Evolutionary conservation across 495 filamentous ascomycete genomes (phyloP), one percentile per base, ranked within the genome.

Genomic region (Penicillium antarcticum): DNA sequence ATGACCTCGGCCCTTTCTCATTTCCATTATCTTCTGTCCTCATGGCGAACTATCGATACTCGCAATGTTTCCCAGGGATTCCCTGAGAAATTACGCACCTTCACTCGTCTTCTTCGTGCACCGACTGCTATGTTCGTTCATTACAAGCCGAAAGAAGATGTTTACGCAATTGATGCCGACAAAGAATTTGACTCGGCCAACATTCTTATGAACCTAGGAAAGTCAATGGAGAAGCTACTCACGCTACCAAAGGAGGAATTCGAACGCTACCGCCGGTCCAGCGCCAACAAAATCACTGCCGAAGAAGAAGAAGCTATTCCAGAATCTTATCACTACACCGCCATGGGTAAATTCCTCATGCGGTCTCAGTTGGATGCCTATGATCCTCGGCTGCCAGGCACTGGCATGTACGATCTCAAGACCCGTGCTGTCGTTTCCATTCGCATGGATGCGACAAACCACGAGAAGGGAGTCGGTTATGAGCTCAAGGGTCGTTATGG

Each of bases 401-500:
- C 87, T 4, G 94, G 94, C 37, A 92, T 95, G 83, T 99, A 97
- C 62, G 94, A 99, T 65, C 72, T 99, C 42, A 99, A 99, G 71
- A 97, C 94, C 1, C 80, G 94, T 52, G 94, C 94, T 1, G 94
- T 96, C 4, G 75, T 95, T 6, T 83, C 89, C 0, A 87, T 97
- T 46, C 90, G 94, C 9, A 95, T 96, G 89, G 85, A 95, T 53
- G 70, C 84, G 0, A 54, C 66, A 4, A 81, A 87, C 26, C 88
- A 83, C 62, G 78, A 92, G 45, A 69, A 85, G n/a, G 89, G 89
- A 13, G 61, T 85, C 11, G 91, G 88, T 7, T 99, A 99, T 67
- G 86, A 99, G 70, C 92, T 99, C 56, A 84, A 83, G 54, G 65
- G 73, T 26, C 79, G 80, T 1, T 80, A 79, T 35, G 94, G 94